These are phyloP conservation scores for Chaetomiaceae sp. DNA, from an alignment of 2,329 filamentous ascomycete genomes.

Conservation along the genomic window DNA sequence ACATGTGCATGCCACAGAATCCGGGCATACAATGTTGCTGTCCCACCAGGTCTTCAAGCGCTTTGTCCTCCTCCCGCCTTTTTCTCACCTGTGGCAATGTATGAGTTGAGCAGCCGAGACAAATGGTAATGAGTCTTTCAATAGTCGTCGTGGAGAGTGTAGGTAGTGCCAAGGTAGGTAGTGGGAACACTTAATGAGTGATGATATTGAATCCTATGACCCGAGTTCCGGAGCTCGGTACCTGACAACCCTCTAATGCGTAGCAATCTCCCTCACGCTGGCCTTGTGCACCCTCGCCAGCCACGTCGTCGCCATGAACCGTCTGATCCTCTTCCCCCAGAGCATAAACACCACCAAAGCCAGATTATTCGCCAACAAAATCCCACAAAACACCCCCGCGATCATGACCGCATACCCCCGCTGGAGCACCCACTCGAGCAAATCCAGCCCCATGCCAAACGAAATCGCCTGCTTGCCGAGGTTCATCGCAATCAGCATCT, in stretches of 20 bases:
- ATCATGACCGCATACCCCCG: slow-evolving; percentile 43
- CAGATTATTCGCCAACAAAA: slow-evolving; percentile 41
- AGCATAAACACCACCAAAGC: slow-evolving; percentile 40
- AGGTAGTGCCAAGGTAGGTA: too few species aligned
- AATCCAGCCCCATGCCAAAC: slow-evolving; percentile 42
- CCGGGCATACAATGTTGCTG: too few species aligned
- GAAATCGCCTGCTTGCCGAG: slow-evolving; percentile 46
- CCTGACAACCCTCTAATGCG: slow-evolving; percentile 4
- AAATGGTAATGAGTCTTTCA: too few species aligned
- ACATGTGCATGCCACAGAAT: too few species aligned
- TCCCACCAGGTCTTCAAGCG: too few species aligned
- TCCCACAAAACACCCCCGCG: slow-evolving; percentile 39
- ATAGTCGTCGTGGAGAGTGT: too few species aligned
- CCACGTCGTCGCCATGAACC: slow-evolving; percentile 39
- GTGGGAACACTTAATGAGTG: too few species aligned
- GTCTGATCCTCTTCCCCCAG: slow-evolving; percentile 40
- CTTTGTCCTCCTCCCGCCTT: too few species aligned
- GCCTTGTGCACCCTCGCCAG: slow-evolving; percentile 30
- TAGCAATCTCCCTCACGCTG: slow-evolving; percentile 16
- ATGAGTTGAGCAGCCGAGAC: too few species aligned
- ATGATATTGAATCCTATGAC: too few species aligned
- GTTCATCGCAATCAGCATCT: slow-evolving; percentile 53
- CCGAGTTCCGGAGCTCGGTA: too few species aligned
- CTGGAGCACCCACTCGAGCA: slow-evolving; percentile 42
- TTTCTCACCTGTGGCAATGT: too few species aligned